Percentiles rank a stretch among this genome's conserved stretches.
Evolutionary conservation across 371 early-diverging fungal genomes (phyloP).

Genomic region (Lichtheimia ornata): DNA sequence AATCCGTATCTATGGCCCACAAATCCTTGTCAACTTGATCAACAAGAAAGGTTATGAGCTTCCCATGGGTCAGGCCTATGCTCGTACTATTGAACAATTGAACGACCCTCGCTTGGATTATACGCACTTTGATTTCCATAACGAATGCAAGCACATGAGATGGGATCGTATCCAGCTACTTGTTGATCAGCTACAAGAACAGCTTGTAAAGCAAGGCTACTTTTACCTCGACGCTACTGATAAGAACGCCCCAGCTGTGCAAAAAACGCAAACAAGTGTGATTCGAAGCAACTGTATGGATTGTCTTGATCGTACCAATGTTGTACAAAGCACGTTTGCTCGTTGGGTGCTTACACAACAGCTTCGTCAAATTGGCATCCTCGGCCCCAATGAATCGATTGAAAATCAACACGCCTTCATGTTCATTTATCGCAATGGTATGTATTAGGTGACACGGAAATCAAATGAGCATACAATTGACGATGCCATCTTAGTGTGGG

Average conservation of each 20-base stretch:
- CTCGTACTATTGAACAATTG: constrained; percentile 59
- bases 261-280: constrained; percentile 75
- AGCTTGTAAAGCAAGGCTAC: constrained; percentile 65
- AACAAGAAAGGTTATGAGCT: constrained; percentile 90
- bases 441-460: neutral
- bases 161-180: constrained; percentile 82
- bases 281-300: constrained; percentile 99
- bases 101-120: constrained; percentile 71
- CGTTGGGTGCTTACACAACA: constrained; percentile 69
- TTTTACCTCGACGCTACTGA: constrained; percentile 22
- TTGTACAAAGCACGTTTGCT: constrained; percentile 93
- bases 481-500: constrained; percentile 78
- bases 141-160: constrained; percentile 91
- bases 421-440: constrained; percentile 47
- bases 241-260: constrained; percentile 16
- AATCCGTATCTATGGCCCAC: constrained; percentile 72
- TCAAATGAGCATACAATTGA: neutral
- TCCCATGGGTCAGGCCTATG: constrained; percentile 81
- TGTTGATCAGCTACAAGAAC: constrained; percentile 67
- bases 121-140: constrained; percentile 95
- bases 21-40: constrained; percentile 87
- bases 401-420: constrained; percentile 53
- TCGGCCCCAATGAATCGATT: constrained; percentile 60
- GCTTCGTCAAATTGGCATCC: constrained; percentile 63
- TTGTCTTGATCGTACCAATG: constrained; percentile 99